Evolutionary conservation across 345 rosid species (phyloP), one percentile per base, ranked within the genome.

Genomic region (Firmiana major): DNA sequence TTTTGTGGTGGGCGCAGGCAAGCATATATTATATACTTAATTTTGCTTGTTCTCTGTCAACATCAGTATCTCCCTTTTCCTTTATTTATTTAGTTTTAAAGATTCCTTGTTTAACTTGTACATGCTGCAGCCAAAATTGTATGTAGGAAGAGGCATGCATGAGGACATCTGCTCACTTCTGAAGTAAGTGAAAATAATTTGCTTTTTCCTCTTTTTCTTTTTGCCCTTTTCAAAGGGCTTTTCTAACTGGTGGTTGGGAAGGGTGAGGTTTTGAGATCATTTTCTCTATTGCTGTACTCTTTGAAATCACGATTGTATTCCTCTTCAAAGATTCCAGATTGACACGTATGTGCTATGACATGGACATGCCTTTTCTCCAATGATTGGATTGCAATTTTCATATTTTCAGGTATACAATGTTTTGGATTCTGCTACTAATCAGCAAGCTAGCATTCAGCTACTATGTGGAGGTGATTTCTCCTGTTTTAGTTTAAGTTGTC

Each of bases 1-100:
- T 92, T 68, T 89, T 94, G 94, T 96, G 99, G 99, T 96, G 99
- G 98, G 91, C 99, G 75, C 99, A 93, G 94, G 99, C 80, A 90
- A 87, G 91, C 79, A 79, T 83, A 31, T 69, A 53, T 65, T 21
- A 40, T 38, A 43, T 22, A 48, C 6, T 70, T 64, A 57, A 28
- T 77, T 28, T 57, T 19, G 31, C n/a, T 31, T n/a, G n/a, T 46
- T 78, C 73, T 28, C 60, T 46, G n/a, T 43, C 21, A 24, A 13
- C n/a, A 7, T 54, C 34, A 6, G 68, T 63, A 26, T 53, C 17
- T 43, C 38, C 70, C 46, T 63, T 64, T 62, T 49, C 45, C 55
- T 46, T 24, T 43, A 5, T 48, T 40, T 66, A 21, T 24, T 38
- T 43, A 16, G 16, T 67, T 69, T 69, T 16, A 26, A 46, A 46